Evolutionary conservation across 345 rosid genomes (phyloP), one percentile per base, ranked within the genome.

Genomic region (Gossypium bickii): DNA sequence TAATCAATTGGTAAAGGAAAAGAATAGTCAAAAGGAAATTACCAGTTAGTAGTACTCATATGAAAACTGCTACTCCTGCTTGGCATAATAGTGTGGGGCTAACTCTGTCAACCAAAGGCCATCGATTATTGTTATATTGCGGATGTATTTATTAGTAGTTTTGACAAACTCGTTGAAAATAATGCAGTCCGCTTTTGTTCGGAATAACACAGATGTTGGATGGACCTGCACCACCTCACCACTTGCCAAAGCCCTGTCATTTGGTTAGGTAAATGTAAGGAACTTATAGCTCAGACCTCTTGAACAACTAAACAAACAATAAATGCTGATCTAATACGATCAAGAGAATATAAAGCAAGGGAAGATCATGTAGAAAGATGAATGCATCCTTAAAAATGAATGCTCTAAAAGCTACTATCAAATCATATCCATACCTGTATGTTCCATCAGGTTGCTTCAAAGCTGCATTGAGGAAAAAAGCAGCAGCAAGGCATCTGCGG

Each of bases 401-500:
- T 63, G 53, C 27, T 57, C 24, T 62, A 73, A 74, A 44, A 68
- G 34, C 38, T 13, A 74, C 74, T 34, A 29, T 3, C 3, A 11
- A 69, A 59, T 57, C 17, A 34, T 56, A 76, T 59, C 22, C 47
- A 2, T 76, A 94, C 98, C 95, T 90, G 87, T 92, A 94, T 63
- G 83, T 83, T 41, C 97, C 92, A 18, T 94, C 95, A 12, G 97
- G 89, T 80, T 94, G 97, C 85, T 87, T 92, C 83, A 86, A 76
- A 67, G 97, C 98, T 41, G 98, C 98, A 81, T 92, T 91, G 70
- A 92, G 91, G 86, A 94, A 94, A 86, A 94, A 94, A 15, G 97
- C 87, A 63, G 97, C 89, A 25, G 95, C 90, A 27, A 94, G 97
- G 83, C 98, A 94, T 85, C 91, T 89, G 44, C 90, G 89, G 78